A percentile compares a stretch with the other conserved stretches of the same genome.
These are phyloP conservation scores for Arthrinium puccinioides DNA, from an alignment of 2,329 filamentous ascomycete genomes.

Conservation along the genomic window DNA sequence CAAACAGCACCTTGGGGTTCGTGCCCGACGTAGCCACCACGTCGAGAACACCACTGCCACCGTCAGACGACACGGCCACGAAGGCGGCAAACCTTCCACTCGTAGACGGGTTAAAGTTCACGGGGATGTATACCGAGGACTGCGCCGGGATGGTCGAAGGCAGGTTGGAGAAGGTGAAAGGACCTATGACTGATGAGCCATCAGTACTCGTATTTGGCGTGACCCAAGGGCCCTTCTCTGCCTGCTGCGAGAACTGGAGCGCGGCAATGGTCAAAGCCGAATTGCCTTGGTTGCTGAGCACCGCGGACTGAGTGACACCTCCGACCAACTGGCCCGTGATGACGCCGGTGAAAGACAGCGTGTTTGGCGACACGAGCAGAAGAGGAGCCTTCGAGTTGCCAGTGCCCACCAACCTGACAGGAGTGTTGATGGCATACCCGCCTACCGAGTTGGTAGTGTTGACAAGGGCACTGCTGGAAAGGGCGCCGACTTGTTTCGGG, in stretches of 20 bases:
- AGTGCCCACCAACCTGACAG: conserved; percentile 39
- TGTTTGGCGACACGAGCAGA: conserved; percentile 38
- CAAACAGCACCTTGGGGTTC: conserved; percentile 39
- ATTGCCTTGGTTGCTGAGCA: conserved; percentile 44
- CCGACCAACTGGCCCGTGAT: conserved; percentile 33
- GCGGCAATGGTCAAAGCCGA: conserved; percentile 32
- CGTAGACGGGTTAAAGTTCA: conserved; percentile 38
- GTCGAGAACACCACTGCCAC: conserved; percentile 40
- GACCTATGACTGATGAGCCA: conserved; percentile 30
- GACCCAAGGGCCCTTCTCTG: conserved; percentile 37
- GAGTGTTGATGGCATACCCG: conserved; percentile 38
- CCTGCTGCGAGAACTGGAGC: conserved; percentile 35
- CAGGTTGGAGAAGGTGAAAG: conserved; percentile 40
- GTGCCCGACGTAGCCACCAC: conserved; percentile 42
- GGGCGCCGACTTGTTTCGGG: conserved; percentile 37
- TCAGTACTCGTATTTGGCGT: conserved; percentile 25
- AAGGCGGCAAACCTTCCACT: conserved; percentile 43
- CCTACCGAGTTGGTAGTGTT: conserved; percentile 36
- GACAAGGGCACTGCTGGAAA: conserved; percentile 39
- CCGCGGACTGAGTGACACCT: conserved; percentile 32
- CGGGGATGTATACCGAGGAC: conserved; percentile 27
- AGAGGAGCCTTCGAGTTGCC: conserved; percentile 38
- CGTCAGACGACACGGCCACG: conserved; percentile 37
- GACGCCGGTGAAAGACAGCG: conserved; percentile 40
- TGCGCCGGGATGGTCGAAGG: conserved; percentile 36